phyloP scores from a whole-genome alignment of 192 early-diverging fungal genomes.

The Geranomyces michiganensis region DNA sequence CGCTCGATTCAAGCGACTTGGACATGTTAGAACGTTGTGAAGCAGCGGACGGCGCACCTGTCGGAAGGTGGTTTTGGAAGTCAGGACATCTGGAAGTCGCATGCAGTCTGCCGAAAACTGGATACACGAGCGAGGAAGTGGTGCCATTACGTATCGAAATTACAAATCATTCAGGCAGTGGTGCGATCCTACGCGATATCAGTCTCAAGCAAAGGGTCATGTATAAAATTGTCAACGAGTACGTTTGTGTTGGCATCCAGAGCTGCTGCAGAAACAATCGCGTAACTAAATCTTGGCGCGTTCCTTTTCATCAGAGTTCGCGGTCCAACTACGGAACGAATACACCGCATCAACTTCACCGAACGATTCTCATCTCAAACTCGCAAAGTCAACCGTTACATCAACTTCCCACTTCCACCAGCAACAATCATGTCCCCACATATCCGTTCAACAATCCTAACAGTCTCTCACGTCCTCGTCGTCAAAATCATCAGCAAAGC shows the following conservation, averaged over 20 bases:
- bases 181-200: conserved; percentile 25
- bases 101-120: conserved; percentile 28
- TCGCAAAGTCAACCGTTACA: conserved; percentile 27
- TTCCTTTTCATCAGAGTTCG: conserved; percentile 21
- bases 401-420: conserved; percentile 39
- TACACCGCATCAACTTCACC: conserved; percentile 35
- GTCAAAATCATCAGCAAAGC: conserved; percentile 31
- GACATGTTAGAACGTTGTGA: conserved; percentile 19
- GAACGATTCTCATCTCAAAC: conserved; percentile 28
- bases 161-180: conserved; percentile 37
- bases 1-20: conserved; percentile 23
- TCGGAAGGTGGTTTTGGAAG: conserved; percentile 29
- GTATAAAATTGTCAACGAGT: conserved; percentile 32
- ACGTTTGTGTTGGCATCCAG: neutral
- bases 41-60: conserved; percentile 5
- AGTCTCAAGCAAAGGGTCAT: conserved; percentile 38
- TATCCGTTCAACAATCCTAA: conserved; percentile 36
- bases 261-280: neutral
- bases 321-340: conserved; percentile 38
- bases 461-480: conserved; percentile 35
- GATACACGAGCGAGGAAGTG: conserved; percentile 37
- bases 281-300: too few relatives aligned
- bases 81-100: conserved; percentile 31
- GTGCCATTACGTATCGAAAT: conserved; percentile 36
- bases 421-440: conserved; percentile 33